phyloP scores from a whole-genome alignment of 495 filamentous ascomycete genomes.

The Staphylotrichum tortipilum region DNA sequence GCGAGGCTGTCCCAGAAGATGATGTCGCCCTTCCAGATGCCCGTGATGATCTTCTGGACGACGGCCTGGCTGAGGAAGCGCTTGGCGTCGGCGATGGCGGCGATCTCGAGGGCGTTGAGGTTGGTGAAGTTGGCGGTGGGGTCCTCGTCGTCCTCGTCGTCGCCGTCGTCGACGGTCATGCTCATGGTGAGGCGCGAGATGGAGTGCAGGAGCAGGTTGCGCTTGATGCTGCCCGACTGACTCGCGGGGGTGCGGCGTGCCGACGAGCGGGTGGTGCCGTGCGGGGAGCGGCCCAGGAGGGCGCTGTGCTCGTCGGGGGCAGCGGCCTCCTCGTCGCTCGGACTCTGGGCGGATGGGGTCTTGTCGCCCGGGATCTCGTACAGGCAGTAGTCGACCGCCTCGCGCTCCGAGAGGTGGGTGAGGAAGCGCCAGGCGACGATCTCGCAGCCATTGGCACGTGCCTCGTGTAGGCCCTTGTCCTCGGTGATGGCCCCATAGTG shows the following conservation, averaged over 20 bases:
- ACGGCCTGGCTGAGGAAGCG: slow-evolving; percentile 78
- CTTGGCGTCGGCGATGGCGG: slow-evolving; percentile 80
- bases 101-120: slow-evolving; percentile 84
- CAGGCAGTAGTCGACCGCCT: slow-evolving; percentile 77
- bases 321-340: slow-evolving; percentile 23
- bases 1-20: slow-evolving; percentile 83
- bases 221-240: slow-evolving; percentile 16
- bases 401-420: slow-evolving; percentile 65
- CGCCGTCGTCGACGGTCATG: slow-evolving; percentile 28
- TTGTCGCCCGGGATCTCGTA: slow-evolving; percentile 56
- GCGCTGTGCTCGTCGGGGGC: slow-evolving; percentile 35
- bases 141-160: slow-evolving; percentile 42
- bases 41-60: slow-evolving; percentile 79
- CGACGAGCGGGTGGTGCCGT: slow-evolving; percentile 12
- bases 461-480: slow-evolving; percentile 63
- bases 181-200: slow-evolving; percentile 40
- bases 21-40: slow-evolving; percentile 87
- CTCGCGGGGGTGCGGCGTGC: slow-evolving; percentile 9
- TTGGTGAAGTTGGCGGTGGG: slow-evolving; percentile 61
- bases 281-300: slow-evolving; percentile 24
- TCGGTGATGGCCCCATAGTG: slow-evolving; percentile 58
- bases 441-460: slow-evolving; percentile 78
- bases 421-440: slow-evolving; percentile 88
- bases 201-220: slow-evolving; percentile 34
- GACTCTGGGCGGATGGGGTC: slow-evolving; percentile 17